Evolutionary conservation across 2,329 filamentous ascomycete genomes (phyloP).

Genomic region (Venturia aucupariae): DNA sequence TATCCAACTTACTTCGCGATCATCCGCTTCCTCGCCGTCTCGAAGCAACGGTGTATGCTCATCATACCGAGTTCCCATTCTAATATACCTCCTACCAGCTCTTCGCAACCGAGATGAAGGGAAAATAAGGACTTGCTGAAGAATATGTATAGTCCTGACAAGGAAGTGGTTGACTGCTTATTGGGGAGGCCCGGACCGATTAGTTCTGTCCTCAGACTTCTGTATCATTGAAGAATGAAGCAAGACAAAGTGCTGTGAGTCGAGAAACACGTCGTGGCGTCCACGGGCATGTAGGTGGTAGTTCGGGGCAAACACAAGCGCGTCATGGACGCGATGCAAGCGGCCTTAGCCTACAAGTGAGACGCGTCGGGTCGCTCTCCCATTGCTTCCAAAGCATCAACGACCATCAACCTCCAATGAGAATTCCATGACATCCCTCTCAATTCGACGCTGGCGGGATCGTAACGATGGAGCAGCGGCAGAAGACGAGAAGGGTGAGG

Average conservation of each 20-base stretch:
- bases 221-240: too few species aligned
- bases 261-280: background rate
- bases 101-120: background rate
- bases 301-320: background rate
- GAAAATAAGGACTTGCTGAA: background rate
- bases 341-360: background rate
- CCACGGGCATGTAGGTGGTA: too few species aligned
- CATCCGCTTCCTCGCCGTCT: constrained; percentile 27
- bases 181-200: too few species aligned
- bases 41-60: constrained; percentile 34
- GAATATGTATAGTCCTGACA: too few species aligned
- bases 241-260: too few species aligned
- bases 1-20: constrained; percentile 19
- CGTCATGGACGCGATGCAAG: constrained; percentile 7
- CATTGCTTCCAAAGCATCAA: background rate
- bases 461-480: too few species aligned
- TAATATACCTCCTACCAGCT: background rate
- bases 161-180: too few species aligned
- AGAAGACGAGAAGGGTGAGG: too few species aligned
- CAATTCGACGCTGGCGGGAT: too few species aligned
- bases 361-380: background rate
- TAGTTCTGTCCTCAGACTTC: too few species aligned
- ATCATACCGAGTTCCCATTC: constrained; percentile 16
- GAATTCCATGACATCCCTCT: too few species aligned
- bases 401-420: background rate